Conservation (phyloP, 352 stramenopile genomes). For the Globisporangium abappressorium region DNA sequence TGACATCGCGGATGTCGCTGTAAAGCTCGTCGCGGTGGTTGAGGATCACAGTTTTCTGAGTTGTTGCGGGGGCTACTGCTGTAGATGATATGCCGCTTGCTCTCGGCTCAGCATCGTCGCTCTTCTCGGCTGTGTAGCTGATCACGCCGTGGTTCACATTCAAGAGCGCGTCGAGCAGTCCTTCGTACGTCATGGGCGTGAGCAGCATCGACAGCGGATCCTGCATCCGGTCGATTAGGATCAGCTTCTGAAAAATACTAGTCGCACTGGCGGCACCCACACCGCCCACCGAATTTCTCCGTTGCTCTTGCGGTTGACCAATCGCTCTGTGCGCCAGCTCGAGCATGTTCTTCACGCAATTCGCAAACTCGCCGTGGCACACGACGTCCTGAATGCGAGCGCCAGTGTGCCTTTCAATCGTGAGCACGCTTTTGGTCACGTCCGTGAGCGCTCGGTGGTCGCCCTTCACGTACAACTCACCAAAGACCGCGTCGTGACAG, state of each 20-base stretch:
- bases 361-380: slow-evolving; percentile 52
- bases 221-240: slow-evolving; percentile 76
- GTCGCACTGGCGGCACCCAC: neutral
- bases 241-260: slow-evolving; percentile 45
- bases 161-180: slow-evolving; percentile 66
- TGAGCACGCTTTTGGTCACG: slow-evolving; percentile 63
- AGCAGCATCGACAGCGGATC: slow-evolving; percentile 80
- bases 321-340: slow-evolving; percentile 36
- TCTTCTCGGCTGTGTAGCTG: slow-evolving; percentile 29
- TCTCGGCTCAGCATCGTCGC: slow-evolving; percentile 9
- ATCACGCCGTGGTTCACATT: slow-evolving; percentile 74
- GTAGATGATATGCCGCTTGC: neutral
- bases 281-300: neutral
- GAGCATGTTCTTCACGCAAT: slow-evolving; percentile 60
- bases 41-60: slow-evolving; percentile 52
- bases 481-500: slow-evolving; percentile 66
- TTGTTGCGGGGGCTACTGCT: slow-evolving; percentile 1
- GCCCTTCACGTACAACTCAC: slow-evolving; percentile 66
- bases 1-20: slow-evolving; percentile 67
- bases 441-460: slow-evolving; percentile 56
- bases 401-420: slow-evolving; percentile 46
- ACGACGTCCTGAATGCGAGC: slow-evolving; percentile 34
- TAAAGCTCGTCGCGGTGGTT: slow-evolving; percentile 74
- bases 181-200: slow-evolving; percentile 85
- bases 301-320: slow-evolving; percentile 6